Evolutionary conservation across 106 monocot species (phyloP).

Genomic region (Apostasia ramifera): DNA sequence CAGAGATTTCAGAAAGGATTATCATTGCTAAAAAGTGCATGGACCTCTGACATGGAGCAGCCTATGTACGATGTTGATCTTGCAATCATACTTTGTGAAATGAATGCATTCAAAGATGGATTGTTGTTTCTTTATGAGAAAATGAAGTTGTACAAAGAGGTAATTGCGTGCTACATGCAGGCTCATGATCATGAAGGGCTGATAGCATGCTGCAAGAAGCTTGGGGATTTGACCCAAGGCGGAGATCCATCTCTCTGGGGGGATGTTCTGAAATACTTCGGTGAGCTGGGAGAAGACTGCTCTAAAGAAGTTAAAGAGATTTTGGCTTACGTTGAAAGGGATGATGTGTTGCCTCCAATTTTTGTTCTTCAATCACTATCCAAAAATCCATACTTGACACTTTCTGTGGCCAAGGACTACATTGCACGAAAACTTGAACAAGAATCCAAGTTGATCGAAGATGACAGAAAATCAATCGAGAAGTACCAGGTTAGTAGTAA

Average conservation of each 20-base stretch:
- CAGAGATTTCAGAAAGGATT: conserved; percentile 72
- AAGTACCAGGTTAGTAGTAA: conserved; percentile 75
- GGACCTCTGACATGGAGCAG: conserved; percentile 78
- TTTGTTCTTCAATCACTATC: conserved; percentile 81
- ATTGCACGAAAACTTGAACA: conserved; percentile 96
- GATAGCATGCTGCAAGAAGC: conserved; percentile 86
- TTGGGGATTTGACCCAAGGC: conserved; percentile 74
- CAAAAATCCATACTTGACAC: conserved; percentile 75
- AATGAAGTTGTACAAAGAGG: conserved; percentile 94
- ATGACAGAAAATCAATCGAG: conserved; percentile 71
- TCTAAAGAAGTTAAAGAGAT: conserved; percentile 97
- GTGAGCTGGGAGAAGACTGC: conserved; percentile 90
- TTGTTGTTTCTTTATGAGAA: conserved; percentile 90
- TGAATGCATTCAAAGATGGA: conserved; percentile 78
- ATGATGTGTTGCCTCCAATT: conserved; percentile 88
- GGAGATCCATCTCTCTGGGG: conserved; percentile 90
- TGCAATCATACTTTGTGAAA: conserved; percentile 87
- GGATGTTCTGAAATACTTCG: conserved; percentile 90
- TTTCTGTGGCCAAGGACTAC: conserved; percentile 96
- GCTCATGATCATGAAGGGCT: conserved; percentile 82
- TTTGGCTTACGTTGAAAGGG: conserved; percentile 81
- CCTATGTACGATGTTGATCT: conserved; percentile 90
- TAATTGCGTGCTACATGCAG: conserved; percentile 90
- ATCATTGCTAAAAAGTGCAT: conserved; percentile 69
- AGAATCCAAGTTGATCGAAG: conserved; percentile 89